Evolutionary conservation across 495 filamentous ascomycete species (phyloP).

Genomic region (Aspergillus leporis): DNA sequence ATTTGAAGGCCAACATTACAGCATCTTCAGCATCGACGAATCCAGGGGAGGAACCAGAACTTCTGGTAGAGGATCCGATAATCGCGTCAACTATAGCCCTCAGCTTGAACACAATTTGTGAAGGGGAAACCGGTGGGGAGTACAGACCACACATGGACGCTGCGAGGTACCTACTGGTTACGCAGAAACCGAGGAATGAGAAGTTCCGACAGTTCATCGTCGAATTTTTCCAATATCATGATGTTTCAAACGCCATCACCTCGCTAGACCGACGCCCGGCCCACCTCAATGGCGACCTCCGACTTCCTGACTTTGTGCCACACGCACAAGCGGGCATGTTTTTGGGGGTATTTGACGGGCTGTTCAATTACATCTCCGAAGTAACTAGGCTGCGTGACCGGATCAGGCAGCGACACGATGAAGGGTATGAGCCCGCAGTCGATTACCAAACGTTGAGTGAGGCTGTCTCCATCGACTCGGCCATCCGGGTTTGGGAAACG

Average conservation of each 20-base stretch:
- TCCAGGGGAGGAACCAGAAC: conserved; percentile 30
- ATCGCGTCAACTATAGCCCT: conserved; percentile 85
- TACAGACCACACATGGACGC: conserved; percentile 80
- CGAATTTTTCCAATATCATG: conserved; percentile 93
- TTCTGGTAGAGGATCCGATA: conserved; percentile 53
- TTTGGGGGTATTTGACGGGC: conserved; percentile 82
- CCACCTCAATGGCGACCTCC: conserved; percentile 60
- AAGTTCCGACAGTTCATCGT: conserved; percentile 78
- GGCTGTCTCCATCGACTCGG: conserved; percentile 76
- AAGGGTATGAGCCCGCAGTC: conserved; percentile 66
- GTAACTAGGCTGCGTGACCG: conserved; percentile 77
- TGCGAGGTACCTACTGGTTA: conserved; percentile 68
- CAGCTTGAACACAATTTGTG: conserved; percentile 76
- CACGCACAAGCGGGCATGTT: conserved; percentile 72
- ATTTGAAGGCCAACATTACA: conserved; percentile 47
- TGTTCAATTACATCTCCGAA: conserved; percentile 78
- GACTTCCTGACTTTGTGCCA: conserved; percentile 68
- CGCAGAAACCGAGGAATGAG: conserved; percentile 58
- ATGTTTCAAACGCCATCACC: conserved; percentile 79
- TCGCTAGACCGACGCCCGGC: conserved; percentile 58
- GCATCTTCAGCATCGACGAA: conserved; percentile 31
- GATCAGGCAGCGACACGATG: conserved; percentile 66
- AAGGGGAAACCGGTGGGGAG: conserved; percentile 73
- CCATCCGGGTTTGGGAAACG: conserved; percentile 74
- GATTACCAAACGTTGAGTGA: conserved; percentile 72